Evolutionary conservation across 306 rosid species (phyloP).

Genomic region (Pachyrhizus erosus): DNA sequence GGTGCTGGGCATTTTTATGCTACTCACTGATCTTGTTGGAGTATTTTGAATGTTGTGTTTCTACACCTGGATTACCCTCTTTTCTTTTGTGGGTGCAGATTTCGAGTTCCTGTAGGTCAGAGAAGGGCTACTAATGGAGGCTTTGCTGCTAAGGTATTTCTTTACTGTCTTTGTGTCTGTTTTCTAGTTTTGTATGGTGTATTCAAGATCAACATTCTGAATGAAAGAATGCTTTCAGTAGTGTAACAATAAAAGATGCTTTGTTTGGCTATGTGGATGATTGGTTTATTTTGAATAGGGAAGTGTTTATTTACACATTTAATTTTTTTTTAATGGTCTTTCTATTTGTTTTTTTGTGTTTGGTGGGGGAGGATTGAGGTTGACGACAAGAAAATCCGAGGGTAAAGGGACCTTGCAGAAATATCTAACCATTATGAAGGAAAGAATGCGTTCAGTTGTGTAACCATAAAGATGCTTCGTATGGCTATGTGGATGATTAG

Average conservation of each 20-base stretch:
- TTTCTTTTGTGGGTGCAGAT: slow-evolving; percentile 62
- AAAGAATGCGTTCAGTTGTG: too few species aligned
- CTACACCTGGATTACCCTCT: slow-evolving; percentile 37
- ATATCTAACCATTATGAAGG: too few species aligned
- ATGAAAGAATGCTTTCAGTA: background rate
- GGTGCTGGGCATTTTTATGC: slow-evolving; percentile 37
- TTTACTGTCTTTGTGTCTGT: slow-evolving; percentile 10
- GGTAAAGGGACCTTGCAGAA: too few species aligned
- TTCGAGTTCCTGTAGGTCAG: slow-evolving; percentile 57
- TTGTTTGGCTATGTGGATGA: too few species aligned
- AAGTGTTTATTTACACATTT: background rate
- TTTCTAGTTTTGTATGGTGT: slow-evolving; percentile 15
- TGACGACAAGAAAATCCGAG: too few species aligned
- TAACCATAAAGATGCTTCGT: too few species aligned
- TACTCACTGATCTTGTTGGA: slow-evolving; percentile 34
- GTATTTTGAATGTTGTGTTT: slow-evolving; percentile 4
- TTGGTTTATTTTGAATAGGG: too few species aligned
- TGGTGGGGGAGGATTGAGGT: too few species aligned
- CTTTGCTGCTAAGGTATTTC: slow-evolving; percentile 64
- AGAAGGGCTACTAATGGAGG: slow-evolving; percentile 60
- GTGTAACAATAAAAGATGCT: background rate
- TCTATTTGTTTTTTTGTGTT: background rate
- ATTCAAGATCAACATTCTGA: background rate
- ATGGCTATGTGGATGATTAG: too few species aligned
- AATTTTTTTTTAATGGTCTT: background rate